Evolutionary conservation across 148 eudicot species (phyloP), one percentile per base, ranked within the genome.

Genomic region (Chenopodium formosanum): DNA sequence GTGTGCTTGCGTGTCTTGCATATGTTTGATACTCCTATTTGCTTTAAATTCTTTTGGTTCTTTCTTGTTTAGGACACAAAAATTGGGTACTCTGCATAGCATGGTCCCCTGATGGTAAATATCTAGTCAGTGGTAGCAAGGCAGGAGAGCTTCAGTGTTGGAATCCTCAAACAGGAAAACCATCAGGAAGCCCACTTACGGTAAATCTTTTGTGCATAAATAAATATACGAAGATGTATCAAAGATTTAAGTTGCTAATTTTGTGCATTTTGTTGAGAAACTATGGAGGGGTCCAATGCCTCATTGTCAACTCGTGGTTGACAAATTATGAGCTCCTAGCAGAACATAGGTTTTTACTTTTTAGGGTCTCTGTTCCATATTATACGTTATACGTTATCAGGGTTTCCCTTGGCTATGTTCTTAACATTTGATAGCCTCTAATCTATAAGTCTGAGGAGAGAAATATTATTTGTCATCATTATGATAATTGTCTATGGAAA

Each of bases 121-220:
- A 96, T 89, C 94, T 95, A 77, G 99, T 89, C 31, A 96, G 99
- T 91, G 98, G 99, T 82, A 96, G 98, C 88, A 94, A 92, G 89
- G 81, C 94, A 27, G 97, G 99, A 83, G 98, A 94, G 83, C 93
- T 96, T 84, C 87, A 77, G 73, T 92, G 95, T 89, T 96, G 99
- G 99, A 93, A 96, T 78, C 97, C 97, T 14, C 88, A 85, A 83
- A 91, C 98, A 44, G 99, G 99, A 84, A 90, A 92, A 80, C 85
- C 92, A 32, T 86, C 88, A 2, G 99, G 98, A 76, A 88, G 87
- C 80, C 91, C 86, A 73, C 97, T 96, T 37, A 79, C 73, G 70
- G 98, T 96, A 87, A 87, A 52, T 87, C 81, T 80, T 63, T 47
- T 75, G 60, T 68, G 27, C 65, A 5, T 2, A 74, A 70, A 62